These are phyloP conservation scores for Pisolithus thermaeus DNA, from an alignment of 1,284 basidiomycete species.

Conservation along the genomic window DNA sequence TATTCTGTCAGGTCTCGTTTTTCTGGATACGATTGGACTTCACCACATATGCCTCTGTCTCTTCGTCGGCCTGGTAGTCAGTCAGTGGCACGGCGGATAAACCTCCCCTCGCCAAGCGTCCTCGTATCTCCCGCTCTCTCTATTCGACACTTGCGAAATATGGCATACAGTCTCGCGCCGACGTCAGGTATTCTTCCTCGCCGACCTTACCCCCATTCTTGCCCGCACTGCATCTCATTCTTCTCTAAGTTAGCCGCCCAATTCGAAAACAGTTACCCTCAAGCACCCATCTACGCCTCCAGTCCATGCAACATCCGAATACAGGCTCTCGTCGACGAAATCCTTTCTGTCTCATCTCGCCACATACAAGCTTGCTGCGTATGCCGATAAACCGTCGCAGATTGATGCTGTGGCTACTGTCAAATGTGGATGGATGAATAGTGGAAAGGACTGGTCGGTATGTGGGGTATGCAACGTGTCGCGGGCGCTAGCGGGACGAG, in stretches of 20 bases:
- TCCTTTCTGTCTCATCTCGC: slow-evolving; percentile 67
- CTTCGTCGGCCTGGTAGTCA: slow-evolving; percentile 17
- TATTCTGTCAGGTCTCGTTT: slow-evolving; percentile 28
- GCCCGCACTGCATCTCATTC: slow-evolving; percentile 48
- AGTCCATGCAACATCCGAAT: slow-evolving; percentile 47
- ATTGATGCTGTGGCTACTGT: slow-evolving; percentile 74
- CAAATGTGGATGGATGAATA: slow-evolving; percentile 73
- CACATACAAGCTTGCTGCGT: slow-evolving; percentile 72
- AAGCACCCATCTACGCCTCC: slow-evolving; percentile 1
- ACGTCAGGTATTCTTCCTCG: slow-evolving; percentile 16
- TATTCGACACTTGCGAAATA: slow-evolving; percentile 75
- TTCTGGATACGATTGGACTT: slow-evolving; percentile 55
- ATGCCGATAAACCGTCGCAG: slow-evolving; percentile 64
- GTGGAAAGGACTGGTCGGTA: slow-evolving; percentile 70
- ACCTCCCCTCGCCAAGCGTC: too few species aligned
- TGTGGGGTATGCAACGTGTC: slow-evolving; percentile 65
- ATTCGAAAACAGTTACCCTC: not conserved
- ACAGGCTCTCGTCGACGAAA: slow-evolving; percentile 66
- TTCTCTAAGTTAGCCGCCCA: slow-evolving; percentile 33
- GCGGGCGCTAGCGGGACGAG: slow-evolving; percentile 63
- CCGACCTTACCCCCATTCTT: slow-evolving; percentile 62
- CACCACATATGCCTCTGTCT: slow-evolving; percentile 52
- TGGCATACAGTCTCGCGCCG: slow-evolving; percentile 52
- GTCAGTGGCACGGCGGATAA: slow-evolving; percentile 17
- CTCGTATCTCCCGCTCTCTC: slow-evolving; percentile 50